These are phyloP conservation scores for Ganoderma multipileum DNA, from an alignment of 1,284 basidiomycete genomes.

Conservation along the genomic window DNA sequence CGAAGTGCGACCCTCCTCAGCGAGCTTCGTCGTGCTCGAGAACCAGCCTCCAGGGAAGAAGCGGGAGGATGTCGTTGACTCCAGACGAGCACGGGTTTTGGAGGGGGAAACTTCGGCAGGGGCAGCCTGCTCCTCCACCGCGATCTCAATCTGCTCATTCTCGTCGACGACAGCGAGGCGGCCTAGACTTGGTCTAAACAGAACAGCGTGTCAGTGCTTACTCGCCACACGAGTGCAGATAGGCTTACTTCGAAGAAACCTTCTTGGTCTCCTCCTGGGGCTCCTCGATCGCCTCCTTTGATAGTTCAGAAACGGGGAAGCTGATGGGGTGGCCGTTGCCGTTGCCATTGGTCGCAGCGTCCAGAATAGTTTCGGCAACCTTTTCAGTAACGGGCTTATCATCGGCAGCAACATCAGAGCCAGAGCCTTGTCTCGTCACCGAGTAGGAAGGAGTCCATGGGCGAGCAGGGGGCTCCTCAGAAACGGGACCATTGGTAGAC, in stretches of 20 bases:
- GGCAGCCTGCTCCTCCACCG: constrained; percentile 21
- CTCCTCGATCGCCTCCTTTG: neutral
- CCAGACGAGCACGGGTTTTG: constrained; percentile 47
- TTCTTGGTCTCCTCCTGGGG: constrained; percentile 29
- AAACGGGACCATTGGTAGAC: neutral
- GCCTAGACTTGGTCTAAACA: constrained; percentile 37
- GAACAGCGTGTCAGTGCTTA: constrained; percentile 1
- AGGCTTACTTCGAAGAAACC: constrained; percentile 40
- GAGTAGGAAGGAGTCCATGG: constrained; percentile 40
- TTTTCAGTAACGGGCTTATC: constrained; percentile 16
- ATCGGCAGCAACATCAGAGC: constrained; percentile 21
- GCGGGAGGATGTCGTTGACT: constrained; percentile 59
- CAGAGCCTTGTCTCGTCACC: constrained; percentile 44
- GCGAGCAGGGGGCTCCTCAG: constrained; percentile 23
- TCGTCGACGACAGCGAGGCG: constrained; percentile 38
- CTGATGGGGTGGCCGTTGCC: constrained; percentile 26
- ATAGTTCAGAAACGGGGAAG: constrained; percentile 37
- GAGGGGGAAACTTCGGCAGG: constrained; percentile 32
- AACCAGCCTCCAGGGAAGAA: constrained; percentile 67
- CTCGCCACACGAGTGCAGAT: neutral
- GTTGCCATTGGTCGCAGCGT: constrained; percentile 21
- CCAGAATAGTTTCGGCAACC: constrained; percentile 1
- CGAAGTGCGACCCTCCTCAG: constrained; percentile 52
- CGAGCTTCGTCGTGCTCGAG: constrained; percentile 43
- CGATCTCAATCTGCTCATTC: constrained; percentile 31